phyloP scores from a whole-genome alignment of 148 eudicot species.

The Pharnaceum exiguum region DNA sequence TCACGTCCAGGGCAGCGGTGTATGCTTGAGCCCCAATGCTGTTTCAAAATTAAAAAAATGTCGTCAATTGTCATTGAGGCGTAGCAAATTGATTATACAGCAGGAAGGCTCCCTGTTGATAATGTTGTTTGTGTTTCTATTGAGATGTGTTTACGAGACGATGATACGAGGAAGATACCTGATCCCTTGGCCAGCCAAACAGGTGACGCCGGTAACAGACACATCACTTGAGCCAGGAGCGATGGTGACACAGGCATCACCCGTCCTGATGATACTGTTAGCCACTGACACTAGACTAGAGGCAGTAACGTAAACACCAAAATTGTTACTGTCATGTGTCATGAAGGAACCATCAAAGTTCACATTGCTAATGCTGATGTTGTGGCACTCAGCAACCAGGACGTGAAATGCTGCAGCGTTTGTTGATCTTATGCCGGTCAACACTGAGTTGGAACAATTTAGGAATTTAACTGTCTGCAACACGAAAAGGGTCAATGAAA shows the following conservation, averaged over 20 bases:
- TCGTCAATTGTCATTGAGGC: too few relatives aligned
- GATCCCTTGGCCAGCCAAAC: constrained; percentile 65
- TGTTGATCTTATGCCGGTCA: constrained; percentile 24
- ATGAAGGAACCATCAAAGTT: constrained; percentile 33
- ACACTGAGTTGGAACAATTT: constrained; percentile 15
- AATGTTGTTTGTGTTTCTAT: too few relatives aligned
- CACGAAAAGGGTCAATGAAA: background rate
- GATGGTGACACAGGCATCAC: constrained; percentile 56
- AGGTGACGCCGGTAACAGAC: constrained; percentile 22
- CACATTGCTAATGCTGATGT: constrained; percentile 26
- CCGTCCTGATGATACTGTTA: constrained; percentile 33
- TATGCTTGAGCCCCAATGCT: constrained; percentile 38
- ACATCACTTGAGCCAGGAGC: constrained; percentile 42
- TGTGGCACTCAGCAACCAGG: constrained; percentile 22
- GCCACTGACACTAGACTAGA: constrained; percentile 26
- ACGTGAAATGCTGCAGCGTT: constrained; percentile 47
- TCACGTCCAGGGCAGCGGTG: constrained; percentile 22
- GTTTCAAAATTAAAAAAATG: too few relatives aligned
- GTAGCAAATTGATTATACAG: too few relatives aligned
- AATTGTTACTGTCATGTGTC: constrained; percentile 43
- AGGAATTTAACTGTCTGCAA: constrained; percentile 33
- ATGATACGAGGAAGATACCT: too few relatives aligned
- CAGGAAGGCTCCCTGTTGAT: too few relatives aligned
- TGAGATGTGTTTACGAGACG: too few relatives aligned
- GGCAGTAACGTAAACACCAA: constrained; percentile 45